Base-by-base conservation (phyloP, 768 basidiomycete genomes). In the Sarcodon sp. region DNA sequence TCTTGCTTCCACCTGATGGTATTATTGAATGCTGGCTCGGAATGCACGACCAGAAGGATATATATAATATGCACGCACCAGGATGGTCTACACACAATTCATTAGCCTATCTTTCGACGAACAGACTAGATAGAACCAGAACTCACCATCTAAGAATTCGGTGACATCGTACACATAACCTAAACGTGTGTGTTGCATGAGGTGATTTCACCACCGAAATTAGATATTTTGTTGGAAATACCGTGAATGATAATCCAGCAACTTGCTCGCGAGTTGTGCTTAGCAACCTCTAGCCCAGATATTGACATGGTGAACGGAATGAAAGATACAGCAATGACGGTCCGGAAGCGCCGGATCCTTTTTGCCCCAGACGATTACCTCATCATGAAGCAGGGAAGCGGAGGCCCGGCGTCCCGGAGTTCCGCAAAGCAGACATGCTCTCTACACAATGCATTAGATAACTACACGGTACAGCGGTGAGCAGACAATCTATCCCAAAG, bases 241-340 rank as follows among this genome's bases (percentile, higher is more conserved):
- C 86, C 83, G 54, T 90, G 86, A 0, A 91, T 83, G 49, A 91
- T 87, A 50, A 90, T 87, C 83, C 83, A 86, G 54, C 82, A 83
- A 52, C 74, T 77, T 47, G 83, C 74, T 16, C 80, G 64, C 36
- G 61, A 67, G 53, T 73, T 76, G 55, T 81, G 79, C 53, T 67
- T 50, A 5, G 77, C 73, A 32, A 81, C 75, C 50, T 73, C 69
- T 50, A 71, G 57, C 8, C 72, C 73, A 45, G 72, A 70, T 35
- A 76, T 61, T 18, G 52, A 41, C 27, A 46, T 37, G 15, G 49
- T 6, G 21, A 27, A 27, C 61, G 62, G 60, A 31, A 15, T 33
- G 47, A 15, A 21, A 27, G 15, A 13, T 41, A 13, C 8, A 27
- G 15, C 16, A 41, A 13, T n/a, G n/a, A n/a, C 15, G 39, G 39